These are phyloP conservation scores for Eucalyptus urophylla DNA, from an alignment of 345 rosid species.

Conservation along the genomic window DNA sequence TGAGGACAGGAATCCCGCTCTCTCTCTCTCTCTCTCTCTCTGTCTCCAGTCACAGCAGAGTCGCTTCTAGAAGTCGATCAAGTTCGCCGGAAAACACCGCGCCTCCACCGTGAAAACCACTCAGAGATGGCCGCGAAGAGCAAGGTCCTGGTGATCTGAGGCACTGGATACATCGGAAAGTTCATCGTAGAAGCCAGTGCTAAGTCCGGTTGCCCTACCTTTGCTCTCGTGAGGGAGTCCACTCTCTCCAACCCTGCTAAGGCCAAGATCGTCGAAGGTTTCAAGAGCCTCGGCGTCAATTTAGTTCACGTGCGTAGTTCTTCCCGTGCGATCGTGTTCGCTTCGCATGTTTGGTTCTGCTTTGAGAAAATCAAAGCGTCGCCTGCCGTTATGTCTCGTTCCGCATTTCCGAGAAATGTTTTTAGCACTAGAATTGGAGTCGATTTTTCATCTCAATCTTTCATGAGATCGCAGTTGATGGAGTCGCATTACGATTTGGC, in stretches of 20 bases:
- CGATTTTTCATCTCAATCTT: not conserved
- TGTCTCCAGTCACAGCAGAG: not conserved
- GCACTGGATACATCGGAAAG: constrained; percentile 3
- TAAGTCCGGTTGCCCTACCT: not conserved
- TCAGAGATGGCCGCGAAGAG: not conserved
- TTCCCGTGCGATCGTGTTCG: not conserved
- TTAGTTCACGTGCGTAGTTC: not conserved
- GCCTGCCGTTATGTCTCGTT: not conserved
- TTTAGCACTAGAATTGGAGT: not conserved
- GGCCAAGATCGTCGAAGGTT: not conserved
- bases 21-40: not conserved
- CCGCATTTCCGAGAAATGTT: not conserved
- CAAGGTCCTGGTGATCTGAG: not conserved
- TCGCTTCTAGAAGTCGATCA: not conserved
- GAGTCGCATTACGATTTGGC: too few relatives aligned
- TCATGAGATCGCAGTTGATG: too few relatives aligned
- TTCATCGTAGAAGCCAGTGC: not conserved
- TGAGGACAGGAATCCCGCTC: too few relatives aligned
- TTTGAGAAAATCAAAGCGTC: not conserved
- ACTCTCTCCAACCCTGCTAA: not conserved
- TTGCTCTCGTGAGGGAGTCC: not conserved
- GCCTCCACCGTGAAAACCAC: not conserved
- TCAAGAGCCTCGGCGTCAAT: not conserved
- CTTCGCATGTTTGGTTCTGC: not conserved
- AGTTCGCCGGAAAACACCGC: not conserved